Conservation (phyloP, 164 flowering plant species). For the Liriodendron chinense region DNA sequence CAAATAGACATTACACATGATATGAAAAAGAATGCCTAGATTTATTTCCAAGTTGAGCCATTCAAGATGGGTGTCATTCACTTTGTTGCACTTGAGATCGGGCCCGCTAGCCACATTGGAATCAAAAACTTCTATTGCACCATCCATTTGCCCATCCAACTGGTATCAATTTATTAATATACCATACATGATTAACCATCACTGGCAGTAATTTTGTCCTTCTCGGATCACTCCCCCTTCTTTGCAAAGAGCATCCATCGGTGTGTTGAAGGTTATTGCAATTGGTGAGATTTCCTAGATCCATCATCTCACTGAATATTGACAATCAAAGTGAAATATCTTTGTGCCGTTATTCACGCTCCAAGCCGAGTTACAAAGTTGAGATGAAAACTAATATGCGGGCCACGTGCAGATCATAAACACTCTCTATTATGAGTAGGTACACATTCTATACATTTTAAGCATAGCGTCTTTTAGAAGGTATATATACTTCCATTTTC, state of each 20-base stretch:
- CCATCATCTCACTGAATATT: background rate
- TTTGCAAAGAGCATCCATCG: constrained; percentile 11
- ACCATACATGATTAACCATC: background rate
- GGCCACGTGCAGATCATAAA: too few species aligned
- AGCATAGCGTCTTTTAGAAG: background rate
- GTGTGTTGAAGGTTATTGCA: background rate
- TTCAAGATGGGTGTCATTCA: too few species aligned
- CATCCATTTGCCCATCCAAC: background rate
- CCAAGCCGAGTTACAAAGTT: background rate
- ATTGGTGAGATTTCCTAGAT: background rate
- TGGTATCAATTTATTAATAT: background rate
- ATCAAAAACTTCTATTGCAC: background rate
- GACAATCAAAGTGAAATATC: background rate
- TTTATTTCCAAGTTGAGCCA: too few species aligned
- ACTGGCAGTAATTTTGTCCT: background rate
- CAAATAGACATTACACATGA: too few species aligned
- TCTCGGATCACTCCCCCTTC: background rate
- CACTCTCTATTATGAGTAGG: background rate
- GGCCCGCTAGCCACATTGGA: background rate
- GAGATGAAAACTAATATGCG: background rate
- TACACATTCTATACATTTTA: background rate
- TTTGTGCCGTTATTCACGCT: constrained; percentile 7
- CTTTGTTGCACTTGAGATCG: background rate
- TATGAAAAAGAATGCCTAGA: too few species aligned
- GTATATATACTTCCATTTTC: background rate